These are phyloP conservation scores for Fraxinus dipetala DNA, from an alignment of 305 asterid genomes.

Conservation along the genomic window DNA sequence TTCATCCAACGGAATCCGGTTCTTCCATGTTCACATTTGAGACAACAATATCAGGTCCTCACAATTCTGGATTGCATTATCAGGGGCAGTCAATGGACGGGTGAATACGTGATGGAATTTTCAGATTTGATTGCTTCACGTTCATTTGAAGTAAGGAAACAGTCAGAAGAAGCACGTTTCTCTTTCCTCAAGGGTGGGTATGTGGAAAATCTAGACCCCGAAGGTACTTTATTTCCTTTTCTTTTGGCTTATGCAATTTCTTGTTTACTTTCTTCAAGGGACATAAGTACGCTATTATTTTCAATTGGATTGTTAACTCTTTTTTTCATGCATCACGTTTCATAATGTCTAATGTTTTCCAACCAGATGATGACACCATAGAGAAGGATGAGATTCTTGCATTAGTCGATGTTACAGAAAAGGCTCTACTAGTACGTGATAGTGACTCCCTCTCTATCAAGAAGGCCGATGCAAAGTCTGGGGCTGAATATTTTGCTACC, in stretches of 20 bases:
- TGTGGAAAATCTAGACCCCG: slow-evolving; percentile 61
- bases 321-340: not conserved
- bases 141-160: slow-evolving; percentile 40
- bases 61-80: slow-evolving; percentile 14
- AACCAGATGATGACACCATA: slow-evolving; percentile 45
- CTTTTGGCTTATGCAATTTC: slow-evolving; percentile 18
- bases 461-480: slow-evolving; percentile 54
- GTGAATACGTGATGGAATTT: slow-evolving; percentile 69
- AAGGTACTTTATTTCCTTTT: slow-evolving; percentile 43
- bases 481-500: slow-evolving; percentile 77
- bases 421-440: slow-evolving; percentile 68
- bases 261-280: not conserved
- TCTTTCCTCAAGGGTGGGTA: slow-evolving; percentile 87
- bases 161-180: slow-evolving; percentile 73
- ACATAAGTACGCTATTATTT: not conserved
- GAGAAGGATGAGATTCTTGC: slow-evolving; percentile 66
- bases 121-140: slow-evolving; percentile 63
- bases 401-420: slow-evolving; percentile 62
- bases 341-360: not conserved
- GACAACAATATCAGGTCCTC: slow-evolving; percentile 8
- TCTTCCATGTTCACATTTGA: slow-evolving; percentile 1
- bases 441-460: slow-evolving; percentile 32
- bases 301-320: not conserved
- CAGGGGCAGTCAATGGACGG: slow-evolving; percentile 93
- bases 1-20: not conserved